Conservation (phyloP, 2,329 filamentous ascomycete species). For the Ilyonectria destructans region DNA sequence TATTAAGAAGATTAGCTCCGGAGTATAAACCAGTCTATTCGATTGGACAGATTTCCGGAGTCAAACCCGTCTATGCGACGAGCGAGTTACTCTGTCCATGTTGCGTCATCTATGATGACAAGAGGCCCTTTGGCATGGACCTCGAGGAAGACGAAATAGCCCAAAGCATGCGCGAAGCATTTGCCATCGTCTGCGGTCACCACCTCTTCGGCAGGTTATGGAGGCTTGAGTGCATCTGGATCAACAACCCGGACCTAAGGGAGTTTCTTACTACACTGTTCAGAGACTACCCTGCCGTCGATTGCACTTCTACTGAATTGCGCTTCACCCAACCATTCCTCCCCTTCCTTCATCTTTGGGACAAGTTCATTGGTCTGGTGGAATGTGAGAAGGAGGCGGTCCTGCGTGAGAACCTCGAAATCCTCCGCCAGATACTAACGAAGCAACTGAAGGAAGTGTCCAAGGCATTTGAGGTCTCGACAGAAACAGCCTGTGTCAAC, state of each 20-base stretch:
- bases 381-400: neutral
- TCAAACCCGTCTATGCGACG: neutral
- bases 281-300: neutral
- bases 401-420: neutral
- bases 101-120: neutral
- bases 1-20: neutral
- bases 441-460: neutral
- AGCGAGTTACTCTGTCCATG: neutral
- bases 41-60: neutral
- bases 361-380: neutral
- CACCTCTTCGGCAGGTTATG: neutral
- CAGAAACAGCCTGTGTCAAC: neutral
- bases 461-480: neutral
- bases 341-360: slow-evolving; percentile 19
- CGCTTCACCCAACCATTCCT: slow-evolving; percentile 14
- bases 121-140: neutral
- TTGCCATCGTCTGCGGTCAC: slow-evolving; percentile 12
- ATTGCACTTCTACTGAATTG: neutral
- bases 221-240: slow-evolving; percentile 6
- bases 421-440: slow-evolving; percentile 2
- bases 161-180: neutral
- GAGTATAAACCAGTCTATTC: neutral
- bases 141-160: neutral
- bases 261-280: neutral
- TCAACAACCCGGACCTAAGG: slow-evolving; percentile 20